A percentile compares a stretch with the other conserved stretches of the same genome.
These are phyloP conservation scores for Leptodontidium sp. DNA, from an alignment of 2,329 filamentous ascomycete genomes.

Conservation along the genomic window DNA sequence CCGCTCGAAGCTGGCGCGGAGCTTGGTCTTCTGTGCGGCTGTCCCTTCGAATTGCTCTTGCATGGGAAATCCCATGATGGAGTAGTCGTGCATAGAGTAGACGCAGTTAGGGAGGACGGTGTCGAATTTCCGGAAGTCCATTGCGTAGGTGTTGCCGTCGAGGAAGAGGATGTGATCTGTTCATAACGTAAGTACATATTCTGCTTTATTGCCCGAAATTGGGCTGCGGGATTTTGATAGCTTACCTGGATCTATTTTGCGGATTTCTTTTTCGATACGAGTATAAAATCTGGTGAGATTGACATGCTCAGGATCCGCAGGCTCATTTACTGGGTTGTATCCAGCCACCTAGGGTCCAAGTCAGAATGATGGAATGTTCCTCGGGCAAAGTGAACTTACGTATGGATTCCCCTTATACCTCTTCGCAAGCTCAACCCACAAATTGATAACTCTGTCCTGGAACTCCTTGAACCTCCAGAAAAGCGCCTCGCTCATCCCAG, in stretches of 20 bases:
- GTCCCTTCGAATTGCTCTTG: slow-evolving; percentile 53
- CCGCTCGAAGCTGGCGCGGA: slow-evolving; percentile 50
- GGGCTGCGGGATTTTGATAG: not conserved
- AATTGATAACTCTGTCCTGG: slow-evolving; percentile 53
- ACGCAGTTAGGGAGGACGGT: slow-evolving; percentile 55
- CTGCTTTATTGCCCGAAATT: not conserved
- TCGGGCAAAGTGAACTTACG: slow-evolving; percentile 12
- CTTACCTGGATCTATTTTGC: slow-evolving; percentile 46
- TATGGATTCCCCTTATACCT: slow-evolving; percentile 53
- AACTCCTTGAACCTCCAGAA: slow-evolving; percentile 57
- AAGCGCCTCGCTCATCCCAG: slow-evolving; percentile 48
- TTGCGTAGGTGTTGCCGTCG: slow-evolving; percentile 61
- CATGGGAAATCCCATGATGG: slow-evolving; percentile 56
- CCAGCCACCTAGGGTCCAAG: slow-evolving; percentile 40
- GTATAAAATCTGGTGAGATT: slow-evolving; percentile 51
- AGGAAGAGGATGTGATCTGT: slow-evolving; percentile 58
- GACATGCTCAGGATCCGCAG: slow-evolving; percentile 45
- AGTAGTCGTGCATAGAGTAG: slow-evolving; percentile 62
- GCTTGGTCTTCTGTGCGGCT: slow-evolving; percentile 51
- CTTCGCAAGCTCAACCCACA: slow-evolving; percentile 52
- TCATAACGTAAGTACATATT: not conserved
- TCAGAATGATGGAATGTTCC: not conserved
- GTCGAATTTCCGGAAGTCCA: slow-evolving; percentile 56
- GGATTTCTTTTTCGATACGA: slow-evolving; percentile 50
- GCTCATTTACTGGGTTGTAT: slow-evolving; percentile 45